These are phyloP conservation scores for Akanthomyces lecanii DNA, from an alignment of 2,329 filamentous ascomycete species.

Conservation along the genomic window DNA sequence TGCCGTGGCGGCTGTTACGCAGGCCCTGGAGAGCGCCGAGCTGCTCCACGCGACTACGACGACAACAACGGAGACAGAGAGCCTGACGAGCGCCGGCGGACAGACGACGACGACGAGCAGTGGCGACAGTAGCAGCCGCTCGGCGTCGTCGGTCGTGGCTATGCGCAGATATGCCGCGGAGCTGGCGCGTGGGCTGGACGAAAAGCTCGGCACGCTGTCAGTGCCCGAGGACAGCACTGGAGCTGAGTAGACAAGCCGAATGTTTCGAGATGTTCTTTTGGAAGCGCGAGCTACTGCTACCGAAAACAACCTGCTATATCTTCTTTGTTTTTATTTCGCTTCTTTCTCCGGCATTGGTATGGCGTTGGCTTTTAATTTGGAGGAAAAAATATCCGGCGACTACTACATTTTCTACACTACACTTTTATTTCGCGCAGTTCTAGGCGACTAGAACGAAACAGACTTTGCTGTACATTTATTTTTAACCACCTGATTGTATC, in stretches of 20 bases:
- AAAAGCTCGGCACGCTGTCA: slow-evolving; percentile 50
- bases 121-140: slow-evolving; percentile 33
- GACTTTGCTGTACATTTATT: neutral
- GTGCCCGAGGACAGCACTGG: slow-evolving; percentile 51
- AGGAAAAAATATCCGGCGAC: neutral
- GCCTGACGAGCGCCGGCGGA: slow-evolving; percentile 42
- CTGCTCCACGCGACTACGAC: neutral
- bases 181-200: slow-evolving; percentile 56
- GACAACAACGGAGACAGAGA: slow-evolving; percentile 31
- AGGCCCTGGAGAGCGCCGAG: slow-evolving; percentile 31
- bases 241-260: slow-evolving; percentile 22
- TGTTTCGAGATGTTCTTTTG: neutral
- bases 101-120: slow-evolving; percentile 41
- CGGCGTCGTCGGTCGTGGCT: slow-evolving; percentile 44
- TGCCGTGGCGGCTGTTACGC: slow-evolving; percentile 23
- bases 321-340: slow-evolving; percentile 14
- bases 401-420: neutral
- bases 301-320: neutral
- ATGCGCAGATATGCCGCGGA: slow-evolving; percentile 56
- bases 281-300: neutral
- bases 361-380: slow-evolving; percentile 1
- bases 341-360: neutral
- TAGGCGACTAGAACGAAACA: neutral
- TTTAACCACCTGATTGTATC: neutral
- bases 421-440: neutral